These are phyloP conservation scores for Fraxinus quadrangulata DNA, from an alignment of 257 asterid genomes.

Conservation along the genomic window DNA sequence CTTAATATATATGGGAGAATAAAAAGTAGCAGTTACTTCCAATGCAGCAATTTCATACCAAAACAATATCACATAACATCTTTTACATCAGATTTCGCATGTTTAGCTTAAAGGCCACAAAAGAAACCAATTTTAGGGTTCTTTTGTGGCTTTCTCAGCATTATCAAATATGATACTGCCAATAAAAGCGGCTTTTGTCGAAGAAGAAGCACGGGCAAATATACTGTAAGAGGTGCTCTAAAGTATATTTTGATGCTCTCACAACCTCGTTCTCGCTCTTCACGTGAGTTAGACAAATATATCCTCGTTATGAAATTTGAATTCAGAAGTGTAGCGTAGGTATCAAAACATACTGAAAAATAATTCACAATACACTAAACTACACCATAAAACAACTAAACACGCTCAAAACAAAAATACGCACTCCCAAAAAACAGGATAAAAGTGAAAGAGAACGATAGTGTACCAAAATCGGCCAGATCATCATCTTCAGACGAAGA, in stretches of 20 bases:
- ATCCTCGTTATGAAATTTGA: neutral
- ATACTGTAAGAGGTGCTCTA: neutral
- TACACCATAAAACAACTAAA: neutral
- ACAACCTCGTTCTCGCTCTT: neutral
- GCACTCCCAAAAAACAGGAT: neutral
- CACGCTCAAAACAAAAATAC: neutral
- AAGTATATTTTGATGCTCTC: neutral
- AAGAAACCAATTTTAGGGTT: too few species aligned
- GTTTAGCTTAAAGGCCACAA: neutral
- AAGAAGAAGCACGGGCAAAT: neutral
- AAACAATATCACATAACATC: neutral
- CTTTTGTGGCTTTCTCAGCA: neutral
- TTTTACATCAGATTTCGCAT: neutral
- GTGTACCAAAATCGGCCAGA: conserved; percentile 43
- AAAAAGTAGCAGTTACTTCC: neutral
- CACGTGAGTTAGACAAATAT: neutral
- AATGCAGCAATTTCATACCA: neutral
- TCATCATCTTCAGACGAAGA: conserved; percentile 41
- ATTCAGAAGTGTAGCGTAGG: neutral
- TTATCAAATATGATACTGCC: neutral
- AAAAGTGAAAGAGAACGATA: neutral
- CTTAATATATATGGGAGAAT: neutral
- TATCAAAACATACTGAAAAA: neutral
- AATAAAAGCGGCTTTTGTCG: neutral
- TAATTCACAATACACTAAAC: neutral